A percentile compares a stretch with the other conserved stretches of the same genome.
Conservation (phyloP, 2,329 filamentous ascomycete species). For the Pseudocercospora musae region DNA sequence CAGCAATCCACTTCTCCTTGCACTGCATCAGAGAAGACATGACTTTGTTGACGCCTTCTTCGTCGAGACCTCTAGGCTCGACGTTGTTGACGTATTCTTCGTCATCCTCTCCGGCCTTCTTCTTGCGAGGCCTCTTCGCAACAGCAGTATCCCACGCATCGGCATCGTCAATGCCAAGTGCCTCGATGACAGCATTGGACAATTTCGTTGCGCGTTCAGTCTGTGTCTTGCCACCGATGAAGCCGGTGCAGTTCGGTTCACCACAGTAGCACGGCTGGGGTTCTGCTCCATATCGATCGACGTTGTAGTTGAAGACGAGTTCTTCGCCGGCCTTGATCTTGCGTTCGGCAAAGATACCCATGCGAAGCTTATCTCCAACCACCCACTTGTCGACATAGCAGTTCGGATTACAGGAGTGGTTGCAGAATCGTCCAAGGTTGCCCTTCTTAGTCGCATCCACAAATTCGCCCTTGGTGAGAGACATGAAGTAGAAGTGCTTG, state of each 20-base stretch:
- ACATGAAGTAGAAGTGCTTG: slow-evolving; percentile 99
- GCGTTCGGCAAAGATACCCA: slow-evolving; percentile 95
- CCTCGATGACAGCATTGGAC: slow-evolving; percentile 84
- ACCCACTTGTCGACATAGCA: slow-evolving; percentile 99
- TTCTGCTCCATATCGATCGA: slow-evolving; percentile 94
- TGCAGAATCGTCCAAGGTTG: slow-evolving; percentile 95
- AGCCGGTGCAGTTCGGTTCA: slow-evolving; percentile 90
- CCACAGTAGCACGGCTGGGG: slow-evolving; percentile 96
- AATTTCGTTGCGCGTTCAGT: slow-evolving; percentile 93
- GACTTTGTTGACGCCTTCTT: slow-evolving; percentile 83
- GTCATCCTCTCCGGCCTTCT: slow-evolving; percentile 86
- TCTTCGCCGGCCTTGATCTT: slow-evolving; percentile 85
- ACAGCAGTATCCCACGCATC: slow-evolving; percentile 91
- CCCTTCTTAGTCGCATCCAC: slow-evolving; percentile 97
- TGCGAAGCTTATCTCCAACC: slow-evolving; percentile 91
- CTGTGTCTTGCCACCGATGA: slow-evolving; percentile 96
- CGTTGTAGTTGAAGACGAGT: slow-evolving; percentile 98
- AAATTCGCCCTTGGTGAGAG: slow-evolving; percentile 90
- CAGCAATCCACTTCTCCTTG: slow-evolving; percentile 98
- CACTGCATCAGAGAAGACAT: slow-evolving; percentile 97
- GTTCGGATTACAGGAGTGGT: slow-evolving; percentile 98
- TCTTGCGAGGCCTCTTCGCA: slow-evolving; percentile 86
- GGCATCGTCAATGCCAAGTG: slow-evolving; percentile 87
- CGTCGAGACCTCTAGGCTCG: slow-evolving; percentile 72
- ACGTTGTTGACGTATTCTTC: slow-evolving; percentile 93